Conservation (phyloP, 148 eudicot species). For the Selenicereus undatus region DNA sequence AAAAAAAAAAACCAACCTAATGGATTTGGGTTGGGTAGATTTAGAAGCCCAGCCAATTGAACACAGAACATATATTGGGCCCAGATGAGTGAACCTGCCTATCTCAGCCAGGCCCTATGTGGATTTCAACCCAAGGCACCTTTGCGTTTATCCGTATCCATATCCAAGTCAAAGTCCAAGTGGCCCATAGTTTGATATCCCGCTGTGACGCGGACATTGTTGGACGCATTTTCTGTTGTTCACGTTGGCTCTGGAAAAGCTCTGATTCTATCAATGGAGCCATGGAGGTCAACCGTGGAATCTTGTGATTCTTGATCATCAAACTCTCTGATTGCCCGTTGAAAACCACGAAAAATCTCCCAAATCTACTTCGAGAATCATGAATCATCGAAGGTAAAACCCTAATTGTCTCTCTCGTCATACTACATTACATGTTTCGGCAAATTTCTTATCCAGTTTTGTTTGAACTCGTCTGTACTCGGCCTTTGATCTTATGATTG, state of each 20-base stretch:
- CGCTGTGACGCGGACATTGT: background rate
- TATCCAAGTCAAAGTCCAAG: too few species aligned
- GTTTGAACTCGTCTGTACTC: background rate
- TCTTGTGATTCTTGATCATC: background rate
- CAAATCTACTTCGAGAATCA: background rate
- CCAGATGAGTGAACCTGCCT: too few species aligned
- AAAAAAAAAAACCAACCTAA: too few species aligned
- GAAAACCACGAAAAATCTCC: background rate
- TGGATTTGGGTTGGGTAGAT: background rate
- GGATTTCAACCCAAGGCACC: too few species aligned
- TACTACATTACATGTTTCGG: background rate
- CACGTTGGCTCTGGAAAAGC: background rate
- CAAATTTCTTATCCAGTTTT: background rate
- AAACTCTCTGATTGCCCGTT: background rate
- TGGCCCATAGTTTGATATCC: background rate
- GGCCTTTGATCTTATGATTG: background rate
- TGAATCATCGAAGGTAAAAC: conserved; percentile 19
- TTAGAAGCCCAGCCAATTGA: background rate
- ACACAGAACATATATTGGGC: too few species aligned
- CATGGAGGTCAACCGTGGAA: conserved; percentile 17
- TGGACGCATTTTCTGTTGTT: background rate
- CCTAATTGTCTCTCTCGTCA: background rate
- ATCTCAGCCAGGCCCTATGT: too few species aligned
- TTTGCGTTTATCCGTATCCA: too few species aligned
- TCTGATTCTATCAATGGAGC: conserved; percentile 11